Conservation (phyloP, 441 rosid species). For the Theobroma grandiflorum region DNA sequence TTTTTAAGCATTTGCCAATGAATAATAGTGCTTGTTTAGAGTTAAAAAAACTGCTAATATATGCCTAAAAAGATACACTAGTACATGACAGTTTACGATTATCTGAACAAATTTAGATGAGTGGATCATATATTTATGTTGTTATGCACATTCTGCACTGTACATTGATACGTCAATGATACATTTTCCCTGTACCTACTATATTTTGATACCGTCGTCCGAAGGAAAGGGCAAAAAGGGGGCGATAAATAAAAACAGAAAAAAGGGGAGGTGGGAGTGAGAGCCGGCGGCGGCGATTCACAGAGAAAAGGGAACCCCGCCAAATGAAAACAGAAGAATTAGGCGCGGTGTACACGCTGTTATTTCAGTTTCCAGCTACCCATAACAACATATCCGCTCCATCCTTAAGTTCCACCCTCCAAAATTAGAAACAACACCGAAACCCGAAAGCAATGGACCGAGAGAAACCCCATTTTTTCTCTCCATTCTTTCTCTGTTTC, state of each 20-base stretch:
- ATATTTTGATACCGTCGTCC: not conserved
- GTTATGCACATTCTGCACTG: too few relatives aligned
- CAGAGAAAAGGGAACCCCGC: slow-evolving; percentile 16
- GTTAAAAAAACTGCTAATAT: too few relatives aligned
- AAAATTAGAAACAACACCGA: not conserved
- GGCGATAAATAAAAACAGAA: too few relatives aligned
- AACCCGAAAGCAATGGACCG: not conserved
- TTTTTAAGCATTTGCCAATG: too few relatives aligned
- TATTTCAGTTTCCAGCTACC: not conserved
- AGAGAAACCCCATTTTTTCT: slow-evolving; percentile 2
- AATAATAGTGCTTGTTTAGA: too few relatives aligned
- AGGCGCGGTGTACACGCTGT: not conserved
- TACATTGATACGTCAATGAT: not conserved
- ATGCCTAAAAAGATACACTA: too few relatives aligned
- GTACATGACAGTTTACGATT: too few relatives aligned
- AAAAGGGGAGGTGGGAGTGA: too few relatives aligned
- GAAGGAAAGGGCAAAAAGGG: too few relatives aligned
- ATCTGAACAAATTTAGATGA: too few relatives aligned
- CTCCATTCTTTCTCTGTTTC: not conserved
- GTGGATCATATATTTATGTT: too few relatives aligned
- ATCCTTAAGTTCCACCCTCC: not conserved
- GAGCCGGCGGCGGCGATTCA: not conserved
- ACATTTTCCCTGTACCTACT: not conserved
- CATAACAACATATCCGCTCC: not conserved
- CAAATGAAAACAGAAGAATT: not conserved